Percentiles rank a stretch among this genome's conserved stretches.
phyloP scores from a whole-genome alignment of 2,329 filamentous ascomycete genomes.

The Tolypocladium ovalisporum region DNA sequence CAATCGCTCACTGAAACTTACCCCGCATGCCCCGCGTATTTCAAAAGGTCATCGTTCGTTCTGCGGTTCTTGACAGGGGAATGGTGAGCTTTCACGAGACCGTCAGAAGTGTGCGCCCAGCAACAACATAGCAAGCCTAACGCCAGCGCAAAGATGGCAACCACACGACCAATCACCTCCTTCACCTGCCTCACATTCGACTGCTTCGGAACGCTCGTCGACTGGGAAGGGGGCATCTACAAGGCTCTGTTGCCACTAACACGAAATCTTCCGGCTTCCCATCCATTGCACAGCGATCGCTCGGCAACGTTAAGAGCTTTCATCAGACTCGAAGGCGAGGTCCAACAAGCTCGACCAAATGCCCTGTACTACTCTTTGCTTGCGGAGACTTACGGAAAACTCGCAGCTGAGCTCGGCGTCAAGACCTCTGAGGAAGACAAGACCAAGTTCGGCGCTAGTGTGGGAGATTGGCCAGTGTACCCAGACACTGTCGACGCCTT shows the following conservation, averaged over 20 bases:
- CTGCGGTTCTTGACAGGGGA: not conserved
- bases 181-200: slow-evolving; percentile 55
- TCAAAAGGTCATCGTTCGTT: not conserved
- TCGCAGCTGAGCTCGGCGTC: slow-evolving; percentile 17
- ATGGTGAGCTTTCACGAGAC: not conserved
- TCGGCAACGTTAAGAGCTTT: slow-evolving; percentile 28
- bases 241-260: slow-evolving; percentile 38
- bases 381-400: slow-evolving; percentile 27
- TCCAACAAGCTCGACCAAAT: slow-evolving; percentile 45
- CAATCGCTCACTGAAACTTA: not conserved
- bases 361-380: slow-evolving; percentile 23
- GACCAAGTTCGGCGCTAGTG: slow-evolving; percentile 25
- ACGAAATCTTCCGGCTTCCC: slow-evolving; percentile 25
- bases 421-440: slow-evolving; percentile 17
- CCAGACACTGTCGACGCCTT: slow-evolving; percentile 45
- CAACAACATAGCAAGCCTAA: not conserved
- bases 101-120: not conserved
- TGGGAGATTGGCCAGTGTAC: slow-evolving; percentile 46
- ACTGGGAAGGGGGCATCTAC: slow-evolving; percentile 62
- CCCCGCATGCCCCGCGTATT: not conserved
- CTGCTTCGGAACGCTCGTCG: slow-evolving; percentile 69
- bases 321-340: slow-evolving; percentile 44
- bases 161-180: slow-evolving; percentile 11
- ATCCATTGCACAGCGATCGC: slow-evolving; percentile 24
- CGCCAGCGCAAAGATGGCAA: slow-evolving; percentile 3